Base-by-base conservation (phyloP, 2,329 filamentous ascomycete species). In the Trichophyton benhamiae region DNA sequence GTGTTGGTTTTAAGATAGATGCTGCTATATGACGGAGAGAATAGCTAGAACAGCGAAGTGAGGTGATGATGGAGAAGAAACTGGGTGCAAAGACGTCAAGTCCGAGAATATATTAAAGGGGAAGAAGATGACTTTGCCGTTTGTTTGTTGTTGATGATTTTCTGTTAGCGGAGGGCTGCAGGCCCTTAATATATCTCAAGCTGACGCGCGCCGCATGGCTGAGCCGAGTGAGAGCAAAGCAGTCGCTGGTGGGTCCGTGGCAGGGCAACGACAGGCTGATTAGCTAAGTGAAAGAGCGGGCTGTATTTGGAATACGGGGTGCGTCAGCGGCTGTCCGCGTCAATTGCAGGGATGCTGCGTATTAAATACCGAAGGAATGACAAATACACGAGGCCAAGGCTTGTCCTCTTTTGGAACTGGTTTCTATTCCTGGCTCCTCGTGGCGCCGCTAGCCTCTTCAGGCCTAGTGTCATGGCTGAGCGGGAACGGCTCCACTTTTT, bases 181-280 rank as follows among this genome's bases (percentile, higher is more conserved):
- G 8, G 33, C 55, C 41, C 20, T 58, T 58, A 58, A 42, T 58
- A 55, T 55, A 55, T 55, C 52, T 55, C 27, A n/a, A 36, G 52
- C 52, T 55, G 52, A 55, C 52, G 52, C 52, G 52, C 52, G 30
- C 52, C 52, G 52, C 52, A 55, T 55, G 52, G 52, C 52, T 55
- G 52, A 55, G 52, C 52, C 49, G 9, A 15, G 13, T 22, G 13
- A 25, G 13, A 13, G 22, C 13, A 3, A 33, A 52, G 13, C 13
- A 13, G 52, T 36, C 27, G 13, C 11, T 8, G 20, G 46, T 52
- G 46, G 46, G 52, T 55, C 52, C 15, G 52, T 55, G 52, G 52
- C 52, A 55, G 52, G 52, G 52, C 52, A 55, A 15, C 15, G 41
- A 44, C 41, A 17, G 33, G 41, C 41, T n/a, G 41, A n/a, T 44